These are phyloP conservation scores for Nemania sp. DNA, from an alignment of 2,329 filamentous ascomycete species.

Conservation along the genomic window DNA sequence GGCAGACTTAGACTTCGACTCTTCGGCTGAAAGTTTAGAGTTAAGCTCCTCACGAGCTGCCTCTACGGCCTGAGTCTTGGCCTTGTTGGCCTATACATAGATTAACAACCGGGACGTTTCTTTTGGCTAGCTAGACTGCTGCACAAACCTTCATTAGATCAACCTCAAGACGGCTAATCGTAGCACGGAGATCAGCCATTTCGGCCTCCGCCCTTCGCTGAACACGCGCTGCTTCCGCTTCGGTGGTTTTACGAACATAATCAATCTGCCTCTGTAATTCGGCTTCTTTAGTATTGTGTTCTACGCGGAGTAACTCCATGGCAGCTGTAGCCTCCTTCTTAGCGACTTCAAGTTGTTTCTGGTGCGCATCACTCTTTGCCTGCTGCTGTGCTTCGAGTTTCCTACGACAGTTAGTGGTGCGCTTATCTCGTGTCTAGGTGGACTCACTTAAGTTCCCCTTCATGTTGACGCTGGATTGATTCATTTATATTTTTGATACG, in stretches of 20 bases:
- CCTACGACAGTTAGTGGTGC: conserved; percentile 45
- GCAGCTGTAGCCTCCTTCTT: conserved; percentile 45
- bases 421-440: not conserved
- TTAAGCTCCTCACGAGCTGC: conserved; percentile 64
- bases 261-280: conserved; percentile 58
- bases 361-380: conserved; percentile 57
- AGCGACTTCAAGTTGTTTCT: conserved; percentile 44
- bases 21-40: conserved; percentile 46
- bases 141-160: conserved; percentile 68
- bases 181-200: conserved; percentile 51
- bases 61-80: conserved; percentile 70
- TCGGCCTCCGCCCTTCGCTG: conserved; percentile 50
- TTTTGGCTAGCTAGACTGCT: not conserved
- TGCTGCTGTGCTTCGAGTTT: conserved; percentile 61
- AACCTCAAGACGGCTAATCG: conserved; percentile 69
- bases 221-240: conserved; percentile 49
- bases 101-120: conserved; percentile 22
- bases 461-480: conserved; percentile 75
- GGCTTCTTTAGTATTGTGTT: conserved; percentile 52
- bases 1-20: conserved; percentile 54
- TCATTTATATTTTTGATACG: conserved; percentile 76
- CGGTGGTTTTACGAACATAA: conserved; percentile 58
- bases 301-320: conserved; percentile 45
- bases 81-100: conserved; percentile 65
- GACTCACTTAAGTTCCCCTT: conserved; percentile 70